Evolutionary conservation across 495 filamentous ascomycete genomes (phyloP), one percentile per base, ranked within the genome.

Genomic region (Physcia stellaris): DNA sequence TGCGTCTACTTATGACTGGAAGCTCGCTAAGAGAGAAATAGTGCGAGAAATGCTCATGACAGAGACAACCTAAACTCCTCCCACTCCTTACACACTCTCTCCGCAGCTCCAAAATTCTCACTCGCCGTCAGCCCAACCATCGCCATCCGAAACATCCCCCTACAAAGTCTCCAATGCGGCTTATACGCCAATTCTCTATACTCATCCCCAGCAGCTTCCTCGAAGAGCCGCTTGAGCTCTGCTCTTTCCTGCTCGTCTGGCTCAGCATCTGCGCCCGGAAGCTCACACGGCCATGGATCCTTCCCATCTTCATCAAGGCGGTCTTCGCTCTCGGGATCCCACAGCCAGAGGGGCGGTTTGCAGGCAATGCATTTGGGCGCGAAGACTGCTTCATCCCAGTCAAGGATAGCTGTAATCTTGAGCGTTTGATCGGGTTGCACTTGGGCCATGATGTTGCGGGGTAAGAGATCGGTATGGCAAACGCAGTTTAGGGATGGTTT

Each of bases 341-440:
- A 64, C 10, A 64, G 18, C 57, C 61, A 64, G 4, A 45, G 37
- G n/a, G 61, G 61, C 2, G 59, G 59, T 10, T 40, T 32, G 32
- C 57, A 61, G 20, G 40, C 49, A 26, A 64, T 49, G 30, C 59
- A 58, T 18, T 41, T 37, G 0, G 61, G 61, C 2, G 49, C 57
- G 33, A 64, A 51, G 15, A 56, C 33, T 13, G 61, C 51, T 17
- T 51, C 46, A 27, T 64, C 61, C 61, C 61, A 64, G 39, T 64
- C 59, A 2, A 64, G 40, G 22, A 62, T 42, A 1, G 37, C 59
- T 4, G 61, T 49, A 7, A 62, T 42, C 10, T 39, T 34, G 23
- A 50, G 29, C 2, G 38, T 10, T 10, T 31, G 32, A 1, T 42
- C 15, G 3, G 51, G 20, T 1, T 45, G 13, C 0, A 41, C 31